phyloP scores from a whole-genome alignment of 2,329 filamentous ascomycete species.

The Lecanosticta acicola region DNA sequence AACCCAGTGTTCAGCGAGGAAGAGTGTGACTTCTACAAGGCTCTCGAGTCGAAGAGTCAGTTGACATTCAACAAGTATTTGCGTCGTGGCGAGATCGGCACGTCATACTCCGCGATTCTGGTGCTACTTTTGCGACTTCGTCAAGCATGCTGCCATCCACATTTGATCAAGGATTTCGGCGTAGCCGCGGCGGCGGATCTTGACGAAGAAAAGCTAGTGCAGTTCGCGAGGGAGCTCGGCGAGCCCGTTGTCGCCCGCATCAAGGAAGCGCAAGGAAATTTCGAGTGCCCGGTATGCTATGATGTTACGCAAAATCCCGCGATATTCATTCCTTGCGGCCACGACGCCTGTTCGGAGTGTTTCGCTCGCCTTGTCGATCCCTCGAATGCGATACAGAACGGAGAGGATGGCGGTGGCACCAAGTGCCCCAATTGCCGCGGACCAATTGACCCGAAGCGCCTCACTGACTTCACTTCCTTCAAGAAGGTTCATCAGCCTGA shows the following conservation, averaged over 20 bases:
- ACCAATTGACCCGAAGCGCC: constrained; percentile 58
- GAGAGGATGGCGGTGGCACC: constrained; percentile 51
- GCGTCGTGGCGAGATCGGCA: constrained; percentile 59
- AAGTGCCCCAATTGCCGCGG: constrained; percentile 75
- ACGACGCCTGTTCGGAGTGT: constrained; percentile 72
- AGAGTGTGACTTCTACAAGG: constrained; percentile 59
- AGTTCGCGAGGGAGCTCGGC: constrained; percentile 57
- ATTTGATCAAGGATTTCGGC: constrained; percentile 62
- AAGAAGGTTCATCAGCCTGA: constrained; percentile 64
- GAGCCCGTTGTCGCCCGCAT: constrained; percentile 61
- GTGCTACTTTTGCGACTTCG: constrained; percentile 74
- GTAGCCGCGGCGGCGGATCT: constrained; percentile 46
- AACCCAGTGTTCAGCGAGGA: constrained; percentile 63
- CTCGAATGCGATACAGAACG: constrained; percentile 51
- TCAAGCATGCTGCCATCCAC: constrained; percentile 74
- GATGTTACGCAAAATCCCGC: constrained; percentile 68
- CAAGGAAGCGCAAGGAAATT: constrained; percentile 51
- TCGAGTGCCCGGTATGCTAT: constrained; percentile 79
- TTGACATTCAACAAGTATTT: constrained; percentile 73
- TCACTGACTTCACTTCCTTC: constrained; percentile 71
- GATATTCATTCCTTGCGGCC: constrained; percentile 78
- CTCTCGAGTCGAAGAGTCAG: constrained; percentile 61
- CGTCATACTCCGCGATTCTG: constrained; percentile 72
- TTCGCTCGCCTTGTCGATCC: constrained; percentile 64
- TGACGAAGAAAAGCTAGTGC: constrained; percentile 52